Base-by-base conservation (phyloP, 495 filamentous ascomycete species). In the Copromyces sp. region DNA sequence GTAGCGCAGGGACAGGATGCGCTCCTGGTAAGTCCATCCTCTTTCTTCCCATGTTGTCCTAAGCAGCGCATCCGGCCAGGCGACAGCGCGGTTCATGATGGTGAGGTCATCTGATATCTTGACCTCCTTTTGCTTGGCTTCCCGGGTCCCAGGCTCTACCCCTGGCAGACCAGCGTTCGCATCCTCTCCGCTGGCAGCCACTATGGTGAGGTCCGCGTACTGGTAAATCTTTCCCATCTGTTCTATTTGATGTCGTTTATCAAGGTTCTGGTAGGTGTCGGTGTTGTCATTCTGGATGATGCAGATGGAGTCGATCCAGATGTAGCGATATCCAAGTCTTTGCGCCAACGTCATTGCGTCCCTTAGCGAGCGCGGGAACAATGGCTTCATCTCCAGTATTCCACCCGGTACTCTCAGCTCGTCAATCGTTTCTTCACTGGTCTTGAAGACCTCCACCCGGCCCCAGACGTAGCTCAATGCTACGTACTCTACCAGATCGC, bases 241-340 rank as follows among this genome's bases (percentile, higher is more conserved):
- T 40, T 77, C 72, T 17, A 75, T 78, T 20, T 80, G 75, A 5
- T 71, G 69, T 3, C 78, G 69, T 68, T 81, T 79, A 9, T 65
- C 53, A 0, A 9, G 29, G 3, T 65, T 65, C 12, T 32, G 16
- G 29, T 65, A 65, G 11, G 75, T 20, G 4, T 68, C 75, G 14
- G 74, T 78, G 73, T 78, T 80, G 12, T 72, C 68, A 2, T 65
- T 2, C 47, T 81, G 81, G 45, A 81, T 71, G 47, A 81, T 82
- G 69, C 78, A 79, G 70, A 76, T 74, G 12, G 73, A 75, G 61
- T 78, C 76, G 29, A 78, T 70, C 72, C 76, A 80, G 16, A 74
- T 68, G 73, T 80, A 78, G 16, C 53, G 53, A 12, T 65, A 65
- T 65, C 53, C 53, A 9, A 35, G 29, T 32, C 29, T 65, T 35